Base-by-base conservation (phyloP, 208 protist species). In the Strigomonas culicis region DNA sequence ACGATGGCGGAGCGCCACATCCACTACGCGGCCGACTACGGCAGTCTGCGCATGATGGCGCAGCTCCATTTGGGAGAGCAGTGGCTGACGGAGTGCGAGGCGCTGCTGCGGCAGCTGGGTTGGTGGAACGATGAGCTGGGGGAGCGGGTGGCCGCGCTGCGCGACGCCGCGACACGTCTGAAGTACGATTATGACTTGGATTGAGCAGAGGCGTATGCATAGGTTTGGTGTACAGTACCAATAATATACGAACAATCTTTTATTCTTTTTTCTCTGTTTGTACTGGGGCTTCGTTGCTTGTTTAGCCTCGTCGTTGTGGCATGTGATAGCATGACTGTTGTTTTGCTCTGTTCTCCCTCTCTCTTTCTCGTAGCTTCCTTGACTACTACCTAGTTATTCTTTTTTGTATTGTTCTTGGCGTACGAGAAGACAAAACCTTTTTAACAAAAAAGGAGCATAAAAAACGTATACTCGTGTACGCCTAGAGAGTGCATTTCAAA, bases 131-230 rank as follows among this genome's bases (percentile, higher is more conserved):
- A 80, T 3, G 63, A 71, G n/a, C 63, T 96, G 13, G 64, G 39
- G 15, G 44, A 64, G 24, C 72, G 82, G 61, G 88, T 96, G 49
- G 69, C 75, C 11, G 77, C 71, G 0, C 60, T 96, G 15, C 72
- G 79, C 19, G 67, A 68, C 11, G 60, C 72, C 15, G 80, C 78
- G 11, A 30, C 27, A 17, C 74, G 75, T 32, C 61, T 80, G 25
- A 92, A 92, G 72, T 94, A 88, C 64, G 85, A 96, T 44, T 86
- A 76, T 68, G 90, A 95, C 52, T 69, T 95, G 7, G 86, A 95
- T 70, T 95, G 59, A 80, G n/a, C n/a, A n/a, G n/a, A n/a, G n/a
- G n/a, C n/a, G n/a, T n/a, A n/a, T 41, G 13, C 13, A 41, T 41
- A 41, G 6, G 8, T 41, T 13, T 13, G 36, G 8, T 6, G 8